Evolutionary conservation across 805 yeast species (phyloP).

Genomic region (Lipomyces oligophaga): DNA sequence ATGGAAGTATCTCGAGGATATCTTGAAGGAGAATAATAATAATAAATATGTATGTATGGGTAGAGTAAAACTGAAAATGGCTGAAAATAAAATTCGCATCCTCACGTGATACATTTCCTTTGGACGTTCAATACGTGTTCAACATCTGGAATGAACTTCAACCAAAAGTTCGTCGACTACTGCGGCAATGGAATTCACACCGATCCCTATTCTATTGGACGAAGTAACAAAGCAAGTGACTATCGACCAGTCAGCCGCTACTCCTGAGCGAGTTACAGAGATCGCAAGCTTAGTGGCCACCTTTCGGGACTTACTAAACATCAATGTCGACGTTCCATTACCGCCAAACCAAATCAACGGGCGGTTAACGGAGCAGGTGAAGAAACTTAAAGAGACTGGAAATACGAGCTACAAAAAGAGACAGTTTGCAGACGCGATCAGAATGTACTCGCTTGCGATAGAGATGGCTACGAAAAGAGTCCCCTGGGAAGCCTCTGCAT

Average conservation of each 20-base stretch:
- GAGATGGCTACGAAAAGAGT: slow-evolving; percentile 42
- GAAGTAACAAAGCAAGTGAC: slow-evolving; percentile 22
- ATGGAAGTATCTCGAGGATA: slow-evolving; percentile 31
- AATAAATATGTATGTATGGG: neutral
- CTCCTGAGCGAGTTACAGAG: slow-evolving; percentile 29
- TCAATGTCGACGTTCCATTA: slow-evolving; percentile 39
- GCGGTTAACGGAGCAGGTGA: slow-evolving; percentile 35
- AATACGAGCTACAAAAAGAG: slow-evolving; percentile 32
- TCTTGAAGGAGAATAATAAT: slow-evolving; percentile 19
- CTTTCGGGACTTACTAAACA: slow-evolving; percentile 33
- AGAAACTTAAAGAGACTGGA: slow-evolving; percentile 38
- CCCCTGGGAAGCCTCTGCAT: slow-evolving; percentile 40
- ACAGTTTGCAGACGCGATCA: slow-evolving; percentile 37
- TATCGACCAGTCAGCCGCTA: slow-evolving; percentile 7
- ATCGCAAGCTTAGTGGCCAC: slow-evolving; percentile 35
- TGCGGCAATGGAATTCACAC: too few species aligned
- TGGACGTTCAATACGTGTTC: too few species aligned
- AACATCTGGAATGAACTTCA: too few species aligned
- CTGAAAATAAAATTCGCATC: neutral
- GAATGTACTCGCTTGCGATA: slow-evolving; percentile 39
- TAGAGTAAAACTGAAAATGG: neutral
- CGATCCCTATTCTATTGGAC: slow-evolving; percentile 8
- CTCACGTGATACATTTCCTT: too few species aligned
- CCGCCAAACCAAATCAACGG: slow-evolving; percentile 35
- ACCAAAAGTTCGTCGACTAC: too few species aligned